A percentile compares a stretch with the other conserved stretches of the same genome.
Evolutionary conservation across 2,329 filamentous ascomycete species (phyloP).

Genomic region (Clarireedia hainanense): DNA sequence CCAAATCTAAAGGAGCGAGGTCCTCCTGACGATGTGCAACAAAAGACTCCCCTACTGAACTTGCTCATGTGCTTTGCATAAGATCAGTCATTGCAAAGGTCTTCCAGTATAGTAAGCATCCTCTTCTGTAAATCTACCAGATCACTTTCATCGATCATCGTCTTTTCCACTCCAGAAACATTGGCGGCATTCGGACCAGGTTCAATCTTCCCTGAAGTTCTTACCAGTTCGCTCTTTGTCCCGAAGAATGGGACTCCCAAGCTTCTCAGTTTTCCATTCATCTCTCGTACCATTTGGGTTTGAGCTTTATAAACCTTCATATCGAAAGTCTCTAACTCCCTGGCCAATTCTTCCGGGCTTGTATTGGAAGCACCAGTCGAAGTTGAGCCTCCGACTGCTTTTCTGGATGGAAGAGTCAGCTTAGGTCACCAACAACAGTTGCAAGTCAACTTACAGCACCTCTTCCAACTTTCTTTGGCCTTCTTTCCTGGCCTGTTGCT

Average conservation of each 20-base stretch:
- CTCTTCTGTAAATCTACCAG: conserved; percentile 36
- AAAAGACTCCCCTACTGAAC: conserved; percentile 1
- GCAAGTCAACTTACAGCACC: conserved; percentile 38
- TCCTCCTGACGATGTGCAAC: conserved; percentile 11
- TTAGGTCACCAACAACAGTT: not conserved
- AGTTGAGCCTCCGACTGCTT: conserved; percentile 37
- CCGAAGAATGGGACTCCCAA: conserved; percentile 56
- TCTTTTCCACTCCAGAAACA: conserved; percentile 17
- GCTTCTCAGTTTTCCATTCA: conserved; percentile 45
- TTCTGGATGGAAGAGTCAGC: conserved; percentile 25
- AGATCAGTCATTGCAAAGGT: conserved; percentile 36
- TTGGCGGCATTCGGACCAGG: conserved; percentile 3
- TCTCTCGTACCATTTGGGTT: conserved; percentile 49
- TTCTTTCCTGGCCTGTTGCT: conserved; percentile 42
- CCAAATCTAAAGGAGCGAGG: conserved; percentile 4
- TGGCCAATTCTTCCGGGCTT: conserved; percentile 35
- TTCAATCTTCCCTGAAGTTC: conserved; percentile 25
- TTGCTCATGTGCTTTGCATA: conserved; percentile 4
- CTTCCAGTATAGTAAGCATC: conserved; percentile 43
- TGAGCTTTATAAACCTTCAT: conserved; percentile 54
- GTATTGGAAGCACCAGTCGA: conserved; percentile 22
- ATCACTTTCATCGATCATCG: conserved; percentile 33
- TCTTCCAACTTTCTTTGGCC: conserved; percentile 46
- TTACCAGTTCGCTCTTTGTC: conserved; percentile 37
- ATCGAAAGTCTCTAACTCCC: conserved; percentile 52